Evolutionary conservation across 2,329 filamentous ascomycete genomes (phyloP).

Genomic region (Cylindrodendrum hubeiense): DNA sequence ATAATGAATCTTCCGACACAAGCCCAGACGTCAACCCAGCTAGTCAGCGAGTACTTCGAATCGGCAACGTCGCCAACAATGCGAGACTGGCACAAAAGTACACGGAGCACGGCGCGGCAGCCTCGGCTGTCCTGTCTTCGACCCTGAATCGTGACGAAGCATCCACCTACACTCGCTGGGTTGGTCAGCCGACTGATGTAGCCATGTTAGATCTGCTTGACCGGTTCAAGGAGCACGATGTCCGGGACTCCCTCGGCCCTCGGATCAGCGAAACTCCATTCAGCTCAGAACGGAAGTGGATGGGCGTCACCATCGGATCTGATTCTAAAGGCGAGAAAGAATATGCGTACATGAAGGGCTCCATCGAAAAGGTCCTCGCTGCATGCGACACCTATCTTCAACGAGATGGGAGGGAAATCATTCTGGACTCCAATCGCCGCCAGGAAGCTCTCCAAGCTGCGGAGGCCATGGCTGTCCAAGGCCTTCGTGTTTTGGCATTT

Average conservation of each 20-base stretch:
- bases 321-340: conserved; percentile 74
- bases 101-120: conserved; percentile 77
- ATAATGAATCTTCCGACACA: conserved; percentile 65
- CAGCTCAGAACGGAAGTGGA: conserved; percentile 98
- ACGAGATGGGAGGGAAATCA: conserved; percentile 85
- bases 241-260: conserved; percentile 85
- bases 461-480: conserved; percentile 88
- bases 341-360: conserved; percentile 95
- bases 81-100: conserved; percentile 81
- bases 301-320: conserved; percentile 89
- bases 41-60: conserved; percentile 84
- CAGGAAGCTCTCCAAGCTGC: conserved; percentile 84
- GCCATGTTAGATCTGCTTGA: conserved; percentile 96
- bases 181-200: conserved; percentile 96
- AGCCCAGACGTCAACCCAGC: conserved; percentile 74
- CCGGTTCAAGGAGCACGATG: conserved; percentile 90
- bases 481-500: conserved; percentile 91
- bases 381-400: conserved; percentile 93
- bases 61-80: conserved; percentile 98
- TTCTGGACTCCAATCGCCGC: conserved; percentile 81
- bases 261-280: conserved; percentile 91
- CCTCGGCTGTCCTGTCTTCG: conserved; percentile 83
- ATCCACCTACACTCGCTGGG: conserved; percentile 85
- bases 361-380: conserved; percentile 86
- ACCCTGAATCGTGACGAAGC: conserved; percentile 74